These are phyloP conservation scores for Arabis alpina DNA, from an alignment of 345 rosid species.

Conservation along the genomic window DNA sequence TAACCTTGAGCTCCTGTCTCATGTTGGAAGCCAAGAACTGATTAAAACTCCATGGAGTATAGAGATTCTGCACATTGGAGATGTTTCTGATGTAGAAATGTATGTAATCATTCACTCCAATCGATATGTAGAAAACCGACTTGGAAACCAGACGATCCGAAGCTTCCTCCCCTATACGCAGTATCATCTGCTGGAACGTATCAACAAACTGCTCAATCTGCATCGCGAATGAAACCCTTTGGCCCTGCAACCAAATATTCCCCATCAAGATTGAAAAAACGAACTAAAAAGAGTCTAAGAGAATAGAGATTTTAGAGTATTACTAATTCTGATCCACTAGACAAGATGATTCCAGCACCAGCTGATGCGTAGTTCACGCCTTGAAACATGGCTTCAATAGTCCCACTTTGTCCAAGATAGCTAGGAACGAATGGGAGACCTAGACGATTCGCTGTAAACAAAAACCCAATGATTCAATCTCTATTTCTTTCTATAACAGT, in stretches of 20 bases:
- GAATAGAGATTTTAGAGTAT: not conserved
- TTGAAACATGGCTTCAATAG: constrained; percentile 61
- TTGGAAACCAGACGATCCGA: constrained; percentile 57
- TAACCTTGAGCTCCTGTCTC: constrained; percentile 74
- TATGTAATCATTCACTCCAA: constrained; percentile 89
- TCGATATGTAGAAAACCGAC: constrained; percentile 75
- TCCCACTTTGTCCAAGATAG: constrained; percentile 81
- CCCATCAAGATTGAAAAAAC: not conserved
- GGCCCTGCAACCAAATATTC: constrained; percentile 57
- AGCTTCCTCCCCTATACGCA: constrained; percentile 64
- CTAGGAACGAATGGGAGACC: constrained; percentile 86
- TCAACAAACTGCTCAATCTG: constrained; percentile 88
- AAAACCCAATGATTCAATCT: constrained; percentile 20
- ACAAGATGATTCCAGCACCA: constrained; percentile 82
- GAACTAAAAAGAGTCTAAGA: constrained; percentile 2
- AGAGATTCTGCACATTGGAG: constrained; percentile 70
- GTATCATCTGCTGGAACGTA: constrained; percentile 72
- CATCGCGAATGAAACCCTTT: constrained; percentile 76
- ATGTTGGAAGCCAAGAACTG: constrained; percentile 70
- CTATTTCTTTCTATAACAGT: constrained; percentile 17
- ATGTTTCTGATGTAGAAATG: constrained; percentile 82
- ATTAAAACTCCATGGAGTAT: constrained; percentile 87
- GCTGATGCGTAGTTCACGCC: constrained; percentile 94
- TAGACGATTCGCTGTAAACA: constrained; percentile 59
- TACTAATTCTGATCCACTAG: constrained; percentile 89